These are phyloP conservation scores for Raphanus raphanistrum DNA, from an alignment of 345 rosid genomes.

Conservation along the genomic window DNA sequence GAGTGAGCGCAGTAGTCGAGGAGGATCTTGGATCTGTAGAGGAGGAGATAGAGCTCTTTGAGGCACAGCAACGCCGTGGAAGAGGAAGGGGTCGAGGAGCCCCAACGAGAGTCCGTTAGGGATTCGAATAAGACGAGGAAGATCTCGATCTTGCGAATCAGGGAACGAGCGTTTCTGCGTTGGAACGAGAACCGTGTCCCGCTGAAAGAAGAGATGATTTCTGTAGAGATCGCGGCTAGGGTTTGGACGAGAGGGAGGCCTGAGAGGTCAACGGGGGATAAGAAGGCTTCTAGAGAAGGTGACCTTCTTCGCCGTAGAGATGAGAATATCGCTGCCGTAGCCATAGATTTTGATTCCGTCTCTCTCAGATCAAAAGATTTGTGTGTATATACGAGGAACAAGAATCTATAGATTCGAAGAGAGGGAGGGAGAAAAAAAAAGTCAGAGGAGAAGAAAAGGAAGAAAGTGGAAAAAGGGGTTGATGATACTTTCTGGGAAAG, in stretches of 20 bases:
- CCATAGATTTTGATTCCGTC: conserved; percentile 46
- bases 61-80: conserved; percentile 61
- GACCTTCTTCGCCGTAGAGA: conserved; percentile 76
- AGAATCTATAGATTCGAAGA: neutral
- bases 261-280: conserved; percentile 82
- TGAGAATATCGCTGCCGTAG: conserved; percentile 80
- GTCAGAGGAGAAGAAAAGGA: conserved; percentile 24
- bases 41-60: conserved; percentile 81
- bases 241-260: conserved; percentile 67
- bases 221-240: conserved; percentile 59
- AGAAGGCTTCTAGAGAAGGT: conserved; percentile 72
- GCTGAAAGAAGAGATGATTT: conserved; percentile 56
- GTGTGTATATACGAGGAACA: conserved; percentile 5
- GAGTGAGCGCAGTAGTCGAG: conserved; percentile 78
- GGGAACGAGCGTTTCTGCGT: conserved; percentile 70
- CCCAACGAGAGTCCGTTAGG: conserved; percentile 52
- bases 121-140: conserved; percentile 64
- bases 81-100: conserved; percentile 26
- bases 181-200: conserved; percentile 53
- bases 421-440: neutral
- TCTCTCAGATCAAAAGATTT: conserved; percentile 11
- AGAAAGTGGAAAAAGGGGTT: conserved; percentile 18
- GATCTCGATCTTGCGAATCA: conserved; percentile 70
- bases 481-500: conserved; percentile 35
- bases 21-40: conserved; percentile 83